phyloP scores from a whole-genome alignment of 2,329 filamentous ascomycete species.

The Colletotrichum theobromicola region DNA sequence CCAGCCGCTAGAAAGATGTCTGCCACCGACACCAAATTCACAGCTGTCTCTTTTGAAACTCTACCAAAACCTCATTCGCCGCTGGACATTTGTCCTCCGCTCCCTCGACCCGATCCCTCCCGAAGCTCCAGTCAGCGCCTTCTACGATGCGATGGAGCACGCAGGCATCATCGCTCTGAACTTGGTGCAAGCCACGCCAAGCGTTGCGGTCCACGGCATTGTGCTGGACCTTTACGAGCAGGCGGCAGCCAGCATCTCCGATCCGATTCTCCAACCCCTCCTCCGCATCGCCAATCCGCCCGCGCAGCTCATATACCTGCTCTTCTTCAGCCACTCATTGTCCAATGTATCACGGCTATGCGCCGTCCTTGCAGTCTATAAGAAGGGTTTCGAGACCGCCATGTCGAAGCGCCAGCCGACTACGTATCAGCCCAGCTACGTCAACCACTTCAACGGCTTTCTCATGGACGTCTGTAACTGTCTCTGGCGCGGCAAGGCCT shows the following conservation, averaged over 20 bases:
- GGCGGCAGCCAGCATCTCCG: constrained; percentile 60
- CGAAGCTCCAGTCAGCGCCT: constrained; percentile 36
- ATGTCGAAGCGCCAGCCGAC: constrained; percentile 40
- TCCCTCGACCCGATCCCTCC: constrained; percentile 40
- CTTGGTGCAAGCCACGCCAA: constrained; percentile 58
- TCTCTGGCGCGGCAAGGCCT: constrained; percentile 77
- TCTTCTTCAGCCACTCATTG: constrained; percentile 70
- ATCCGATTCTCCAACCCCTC: constrained; percentile 53
- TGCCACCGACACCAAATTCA: constrained; percentile 41
- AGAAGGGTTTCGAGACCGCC: constrained; percentile 73
- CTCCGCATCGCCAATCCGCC: constrained; percentile 74
- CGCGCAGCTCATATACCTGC: constrained; percentile 69
- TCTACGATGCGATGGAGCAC: constrained; percentile 51
- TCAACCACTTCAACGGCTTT: constrained; percentile 79
- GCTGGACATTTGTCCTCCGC: constrained; percentile 57
- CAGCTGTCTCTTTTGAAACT: constrained; percentile 67
- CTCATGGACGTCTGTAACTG: constrained; percentile 89
- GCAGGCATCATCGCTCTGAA: constrained; percentile 63
- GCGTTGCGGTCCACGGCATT: constrained; percentile 52
- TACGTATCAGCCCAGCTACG: constrained; percentile 62
- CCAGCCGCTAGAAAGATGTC: constrained; percentile 49
- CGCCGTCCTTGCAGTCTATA: constrained; percentile 73
- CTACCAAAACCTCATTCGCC: constrained; percentile 70
- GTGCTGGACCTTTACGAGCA: constrained; percentile 75
- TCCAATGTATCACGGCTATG: constrained; percentile 72